Evolutionary conservation across 2,329 filamentous ascomycete genomes (phyloP).

Genomic region (Botrytis byssoidea): DNA sequence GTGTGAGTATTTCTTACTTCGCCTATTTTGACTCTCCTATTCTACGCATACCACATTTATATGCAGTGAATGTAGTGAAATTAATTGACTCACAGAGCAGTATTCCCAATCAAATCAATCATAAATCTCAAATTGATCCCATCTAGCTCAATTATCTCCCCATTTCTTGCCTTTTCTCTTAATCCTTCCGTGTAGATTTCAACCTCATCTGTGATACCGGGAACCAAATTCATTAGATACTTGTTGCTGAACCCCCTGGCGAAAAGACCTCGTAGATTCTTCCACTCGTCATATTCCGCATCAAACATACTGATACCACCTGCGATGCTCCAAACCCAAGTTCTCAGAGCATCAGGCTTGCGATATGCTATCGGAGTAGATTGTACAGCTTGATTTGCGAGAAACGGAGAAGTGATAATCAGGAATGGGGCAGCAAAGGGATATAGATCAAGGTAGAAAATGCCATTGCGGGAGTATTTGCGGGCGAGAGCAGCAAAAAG

Average conservation of each 20-base stretch:
- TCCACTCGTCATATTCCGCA: conserved; percentile 30
- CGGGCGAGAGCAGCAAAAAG: conserved; percentile 24
- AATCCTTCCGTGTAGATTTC: neutral
- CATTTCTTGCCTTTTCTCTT: conserved; percentile 25
- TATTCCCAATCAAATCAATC: conserved; percentile 31
- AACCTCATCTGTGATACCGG: conserved; percentile 28
- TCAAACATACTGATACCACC: conserved; percentile 26
- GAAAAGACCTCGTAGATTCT: conserved; percentile 28
- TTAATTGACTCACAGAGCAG: conserved; percentile 17
- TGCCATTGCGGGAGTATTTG: conserved; percentile 24
- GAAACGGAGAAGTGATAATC: conserved; percentile 25
- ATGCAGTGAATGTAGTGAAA: neutral
- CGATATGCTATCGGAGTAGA: conserved; percentile 19
- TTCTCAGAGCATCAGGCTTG: conserved; percentile 24
- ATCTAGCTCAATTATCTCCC: conserved; percentile 28
- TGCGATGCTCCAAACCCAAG: conserved; percentile 26
- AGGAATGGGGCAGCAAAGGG: conserved; percentile 28
- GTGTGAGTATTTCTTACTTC: neutral
- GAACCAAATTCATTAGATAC: conserved; percentile 25
- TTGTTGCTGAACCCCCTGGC: conserved; percentile 30
- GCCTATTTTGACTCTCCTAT: neutral
- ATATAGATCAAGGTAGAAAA: conserved; percentile 32
- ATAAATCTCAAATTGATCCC: conserved; percentile 26
- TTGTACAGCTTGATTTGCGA: conserved; percentile 28
- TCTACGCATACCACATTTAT: neutral